phyloP scores from a whole-genome alignment of 1,284 basidiomycete species.

The Violaceomyces palustris region DNA sequence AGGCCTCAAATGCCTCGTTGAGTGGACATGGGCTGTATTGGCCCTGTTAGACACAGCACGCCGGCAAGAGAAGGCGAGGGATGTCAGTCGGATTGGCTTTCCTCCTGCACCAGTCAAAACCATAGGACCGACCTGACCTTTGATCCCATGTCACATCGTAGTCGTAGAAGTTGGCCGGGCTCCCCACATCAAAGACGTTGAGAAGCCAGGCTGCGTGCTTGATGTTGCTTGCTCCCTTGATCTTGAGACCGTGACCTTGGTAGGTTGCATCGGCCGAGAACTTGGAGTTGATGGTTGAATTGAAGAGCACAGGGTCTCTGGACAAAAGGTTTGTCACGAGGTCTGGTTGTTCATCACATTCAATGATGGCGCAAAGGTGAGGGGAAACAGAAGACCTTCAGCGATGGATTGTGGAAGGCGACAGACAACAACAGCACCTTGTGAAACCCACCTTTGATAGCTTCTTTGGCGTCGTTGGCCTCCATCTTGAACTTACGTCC shows the following conservation, averaged over 20 bases:
- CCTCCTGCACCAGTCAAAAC: too few relatives aligned
- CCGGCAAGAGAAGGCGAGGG: too few relatives aligned
- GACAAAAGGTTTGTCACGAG: slow-evolving; percentile 22
- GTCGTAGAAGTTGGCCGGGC: slow-evolving; percentile 12
- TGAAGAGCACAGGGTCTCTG: slow-evolving; percentile 27
- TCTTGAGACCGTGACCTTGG: slow-evolving; percentile 28
- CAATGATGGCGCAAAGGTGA: neutral
- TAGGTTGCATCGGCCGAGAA: slow-evolving; percentile 25
- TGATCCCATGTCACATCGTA: slow-evolving; percentile 24
- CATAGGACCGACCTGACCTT: slow-evolving; percentile 1
- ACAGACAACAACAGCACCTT: too few relatives aligned
- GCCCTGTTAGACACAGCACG: too few relatives aligned
- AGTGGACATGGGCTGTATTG: slow-evolving; percentile 19
- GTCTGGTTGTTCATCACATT: too few relatives aligned
- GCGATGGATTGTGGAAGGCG: too few relatives aligned
- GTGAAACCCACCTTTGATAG: too few relatives aligned
- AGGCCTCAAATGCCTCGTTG: slow-evolving; percentile 22
- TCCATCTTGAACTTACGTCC: too few relatives aligned
- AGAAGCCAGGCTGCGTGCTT: slow-evolving; percentile 28
- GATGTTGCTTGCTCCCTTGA: slow-evolving; percentile 25
- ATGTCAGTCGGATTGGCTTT: too few relatives aligned
- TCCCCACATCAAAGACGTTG: slow-evolving; percentile 29
- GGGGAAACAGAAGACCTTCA: too few relatives aligned
- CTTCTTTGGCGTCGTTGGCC: too few relatives aligned
- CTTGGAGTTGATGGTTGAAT: slow-evolving; percentile 32